Evolutionary conservation across 805 yeast species (phyloP), one percentile per base, ranked within the genome.

Genomic region (Scheffersomyces coipomensis): DNA sequence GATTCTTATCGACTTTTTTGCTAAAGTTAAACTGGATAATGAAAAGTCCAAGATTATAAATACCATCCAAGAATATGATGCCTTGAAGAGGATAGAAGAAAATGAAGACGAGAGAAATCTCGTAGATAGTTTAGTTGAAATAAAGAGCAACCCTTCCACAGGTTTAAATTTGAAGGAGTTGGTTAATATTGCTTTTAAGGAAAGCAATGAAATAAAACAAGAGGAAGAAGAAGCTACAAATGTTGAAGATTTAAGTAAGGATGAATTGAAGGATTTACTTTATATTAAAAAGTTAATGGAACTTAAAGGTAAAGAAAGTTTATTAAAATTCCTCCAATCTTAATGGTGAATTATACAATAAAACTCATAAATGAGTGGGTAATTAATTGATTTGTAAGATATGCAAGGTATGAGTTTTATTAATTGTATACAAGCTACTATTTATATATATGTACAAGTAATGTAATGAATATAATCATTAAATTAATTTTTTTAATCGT

Each of bases 1-100:
- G 51, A 71, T 88, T 5, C 60, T 84, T 30, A 60, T 86, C 23
- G 91, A 87, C 56, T 88, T 88, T 52, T 56, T 83, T 24, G 75
- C 75, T 16, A 78, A 74, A 21, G 76, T 78, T 3, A 73, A 73
- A 12, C 53, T 56, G 54, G 43, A 50, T 22, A 51, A 5, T 16
- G 64, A 35, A 45, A 67, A 5, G 53, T 17, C 58, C 55, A 39
- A 38, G 43, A 50, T 60, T 16, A 31, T 64, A 9, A 48, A 52
- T 8, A 47, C 49, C 19, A 46, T 64, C 12, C 33, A 39, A 19
- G 38, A 49, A 17, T 65, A 66, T 44, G 68, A 64, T 23, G 29
- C 31, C n/a, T 40, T 31, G 37, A 35, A 39, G 21, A 40, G 53
- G 29, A 33, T 40, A 10, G 56, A 52, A 29, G 39, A 39, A 10